Percentiles rank a stretch among this genome's conserved stretches.
Conservation (phyloP, 352 stramenopile species). For the Pythium phragmitis region DNA sequence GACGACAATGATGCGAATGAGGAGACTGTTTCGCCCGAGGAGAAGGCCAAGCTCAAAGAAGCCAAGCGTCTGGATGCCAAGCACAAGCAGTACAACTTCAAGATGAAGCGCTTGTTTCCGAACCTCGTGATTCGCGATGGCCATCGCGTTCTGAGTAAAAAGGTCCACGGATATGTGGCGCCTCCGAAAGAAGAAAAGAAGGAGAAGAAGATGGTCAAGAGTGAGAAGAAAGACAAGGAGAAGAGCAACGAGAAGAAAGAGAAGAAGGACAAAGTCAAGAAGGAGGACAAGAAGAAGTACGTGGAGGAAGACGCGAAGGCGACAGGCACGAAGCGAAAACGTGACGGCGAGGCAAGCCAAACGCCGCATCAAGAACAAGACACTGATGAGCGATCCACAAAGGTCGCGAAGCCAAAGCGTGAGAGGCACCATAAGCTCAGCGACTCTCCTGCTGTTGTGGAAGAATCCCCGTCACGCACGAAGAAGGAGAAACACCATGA, state of each 20-base stretch:
- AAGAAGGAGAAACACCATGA: conserved; percentile 35
- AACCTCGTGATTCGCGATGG: conserved; percentile 80
- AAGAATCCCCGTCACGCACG: conserved; percentile 29
- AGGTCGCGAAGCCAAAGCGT: conserved; percentile 29
- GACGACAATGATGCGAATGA: conserved; percentile 29
- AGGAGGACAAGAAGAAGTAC: not conserved
- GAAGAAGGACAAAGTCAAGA: not conserved
- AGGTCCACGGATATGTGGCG: conserved; percentile 78
- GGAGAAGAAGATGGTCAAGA: conserved; percentile 24
- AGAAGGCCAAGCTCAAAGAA: conserved; percentile 56
- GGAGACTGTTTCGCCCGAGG: conserved; percentile 39
- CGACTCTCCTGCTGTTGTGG: conserved; percentile 9
- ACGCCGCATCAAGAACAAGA: conserved; percentile 17
- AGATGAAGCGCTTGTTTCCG: conserved; percentile 85
- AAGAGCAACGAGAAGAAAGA: not conserved
- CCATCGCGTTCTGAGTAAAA: conserved; percentile 75
- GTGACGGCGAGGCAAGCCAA: conserved; percentile 1
- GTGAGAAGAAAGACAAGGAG: conserved; percentile 24
- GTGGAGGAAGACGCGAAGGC: not conserved
- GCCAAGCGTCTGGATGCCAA: conserved; percentile 70
- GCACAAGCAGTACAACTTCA: conserved; percentile 89
- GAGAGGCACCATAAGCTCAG: conserved; percentile 15
- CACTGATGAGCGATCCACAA: conserved; percentile 21
- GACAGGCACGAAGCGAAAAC: conserved; percentile 20
- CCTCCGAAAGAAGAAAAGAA: conserved; percentile 67